Percentiles rank a stretch among this genome's conserved stretches.
Conservation (phyloP, 805 yeast species). For the Ascoidea tarda region DNA sequence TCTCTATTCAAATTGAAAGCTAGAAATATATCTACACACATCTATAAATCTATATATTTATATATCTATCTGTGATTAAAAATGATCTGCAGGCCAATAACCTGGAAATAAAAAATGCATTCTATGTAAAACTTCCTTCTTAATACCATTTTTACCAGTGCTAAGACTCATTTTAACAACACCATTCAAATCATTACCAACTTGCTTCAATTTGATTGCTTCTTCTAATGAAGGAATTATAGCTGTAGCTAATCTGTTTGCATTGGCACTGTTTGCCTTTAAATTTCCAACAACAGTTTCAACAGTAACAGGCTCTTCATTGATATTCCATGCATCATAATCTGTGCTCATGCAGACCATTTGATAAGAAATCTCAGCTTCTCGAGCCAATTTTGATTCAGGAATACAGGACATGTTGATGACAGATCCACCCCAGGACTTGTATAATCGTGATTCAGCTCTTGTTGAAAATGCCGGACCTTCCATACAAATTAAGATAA, state of each 20-base stretch:
- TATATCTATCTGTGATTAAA: background rate
- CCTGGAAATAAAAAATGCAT: conserved; percentile 87
- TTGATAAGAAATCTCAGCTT: conserved; percentile 93
- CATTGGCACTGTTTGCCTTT: conserved; percentile 77
- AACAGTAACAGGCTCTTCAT: conserved; percentile 95
- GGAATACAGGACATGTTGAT: conserved; percentile 96
- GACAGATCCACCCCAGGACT: conserved; percentile 83
- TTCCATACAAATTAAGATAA: conserved; percentile 92
- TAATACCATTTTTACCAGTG: conserved; percentile 62
- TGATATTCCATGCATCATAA: conserved; percentile 96
- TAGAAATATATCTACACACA: conserved; percentile 2
- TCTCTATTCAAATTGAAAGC: conserved; percentile 9
- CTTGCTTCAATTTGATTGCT: conserved; percentile 39
- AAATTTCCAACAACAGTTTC: conserved; percentile 90
- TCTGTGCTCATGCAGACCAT: conserved; percentile 99
- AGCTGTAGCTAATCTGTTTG: conserved; percentile 59
- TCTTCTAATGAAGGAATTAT: conserved; percentile 55
- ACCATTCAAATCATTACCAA: conserved; percentile 63
- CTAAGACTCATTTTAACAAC: conserved; percentile 71
- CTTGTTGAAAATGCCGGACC: conserved; percentile 97
- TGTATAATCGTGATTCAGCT: conserved; percentile 85
- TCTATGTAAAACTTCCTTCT: conserved; percentile 57
- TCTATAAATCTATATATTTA: background rate
- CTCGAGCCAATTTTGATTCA: conserved; percentile 94
- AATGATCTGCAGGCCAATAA: conserved; percentile 46